Evolutionary conservation across 2,329 filamentous ascomycete genomes (phyloP), one percentile per base, ranked within the genome.

Genomic region (Fusarium subtropicale): DNA sequence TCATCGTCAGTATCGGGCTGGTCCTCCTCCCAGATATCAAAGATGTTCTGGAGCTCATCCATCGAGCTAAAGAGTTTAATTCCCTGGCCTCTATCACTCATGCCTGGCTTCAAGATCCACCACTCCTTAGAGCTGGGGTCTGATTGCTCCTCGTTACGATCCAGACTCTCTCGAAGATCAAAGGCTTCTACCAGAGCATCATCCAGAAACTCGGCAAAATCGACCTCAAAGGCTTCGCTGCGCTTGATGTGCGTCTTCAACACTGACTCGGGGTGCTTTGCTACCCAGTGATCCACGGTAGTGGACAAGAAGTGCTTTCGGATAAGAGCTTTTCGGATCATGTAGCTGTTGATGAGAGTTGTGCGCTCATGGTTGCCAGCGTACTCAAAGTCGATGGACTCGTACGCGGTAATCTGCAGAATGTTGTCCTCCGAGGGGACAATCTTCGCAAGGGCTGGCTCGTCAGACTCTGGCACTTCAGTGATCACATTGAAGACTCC

Each of bases 61-160:
- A 96, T 92, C 4, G 89, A 93, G 73, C 89, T 92, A 79, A 99
- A 99, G 1, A 99, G 83, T 39, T 93, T 84, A 60, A 99, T 97
- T 1, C 96, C 96, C 77, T 97, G 94, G 0, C 95, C 96, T 26
- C 95, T 88, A 77, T 99, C 96, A 78, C 93, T 97, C 96, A 99
- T 98, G 11, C 95, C 92, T 1, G 96, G 95, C 81, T 99, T 99
- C 63, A 99, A 80, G 71, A 99, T 98, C 96, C 96, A 99, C 95
- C 95, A 99, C 77, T 97, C 89, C 62, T 86, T 85, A 42, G 86
- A 81, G 34, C 79, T 66, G 0, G 59, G 71, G 3, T 74, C 71
- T 5, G 57, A 51, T 3, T 60, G 64, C 15, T 68, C 68, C 16
- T 79, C 80, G 72, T 97, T 97, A 46, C 84, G 84, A 33, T 87